A percentile compares a stretch with the other conserved stretches of the same genome.
Evolutionary conservation across 306 rosid species (phyloP).

Genomic region (Canavalia ensiformis): DNA sequence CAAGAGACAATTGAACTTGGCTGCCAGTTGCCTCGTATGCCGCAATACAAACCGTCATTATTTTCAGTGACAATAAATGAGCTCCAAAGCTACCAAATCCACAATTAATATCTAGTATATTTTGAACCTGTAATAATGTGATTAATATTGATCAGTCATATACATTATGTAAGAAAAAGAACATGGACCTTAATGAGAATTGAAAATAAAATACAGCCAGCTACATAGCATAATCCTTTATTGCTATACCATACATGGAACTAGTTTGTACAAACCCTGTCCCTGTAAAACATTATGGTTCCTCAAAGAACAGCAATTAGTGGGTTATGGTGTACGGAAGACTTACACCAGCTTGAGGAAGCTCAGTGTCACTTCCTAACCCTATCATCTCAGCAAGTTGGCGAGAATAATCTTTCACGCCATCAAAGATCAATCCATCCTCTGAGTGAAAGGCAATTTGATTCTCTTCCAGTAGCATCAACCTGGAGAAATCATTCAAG

Average conservation of each 20-base stretch:
- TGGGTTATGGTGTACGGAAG: slow-evolving; percentile 27
- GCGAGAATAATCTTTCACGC: slow-evolving; percentile 93
- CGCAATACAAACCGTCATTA: slow-evolving; percentile 92
- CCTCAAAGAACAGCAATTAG: slow-evolving; percentile 30
- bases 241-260: background rate
- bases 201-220: slow-evolving; percentile 8
- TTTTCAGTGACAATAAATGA: slow-evolving; percentile 80
- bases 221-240: slow-evolving; percentile 36
- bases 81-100: slow-evolving; percentile 99
- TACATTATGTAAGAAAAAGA: slow-evolving; percentile 8
- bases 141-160: slow-evolving; percentile 48
- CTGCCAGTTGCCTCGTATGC: slow-evolving; percentile 97
- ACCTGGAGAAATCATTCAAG: slow-evolving; percentile 54
- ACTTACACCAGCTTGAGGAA: slow-evolving; percentile 93
- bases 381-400: slow-evolving; percentile 98
- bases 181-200: slow-evolving; percentile 31
- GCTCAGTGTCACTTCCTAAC: slow-evolving; percentile 79
- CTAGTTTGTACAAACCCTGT: slow-evolving; percentile 24
- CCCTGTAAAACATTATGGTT: slow-evolving; percentile 33
- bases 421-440: slow-evolving; percentile 85
- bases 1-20: slow-evolving; percentile 98
- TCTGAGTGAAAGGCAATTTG: slow-evolving; percentile 97
- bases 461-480: slow-evolving; percentile 98
- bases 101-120: slow-evolving; percentile 87
- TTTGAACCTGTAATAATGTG: slow-evolving; percentile 68